Evolutionary conservation across 164 flowering plant species (phyloP).

Genomic region (Vitis cinerea): DNA sequence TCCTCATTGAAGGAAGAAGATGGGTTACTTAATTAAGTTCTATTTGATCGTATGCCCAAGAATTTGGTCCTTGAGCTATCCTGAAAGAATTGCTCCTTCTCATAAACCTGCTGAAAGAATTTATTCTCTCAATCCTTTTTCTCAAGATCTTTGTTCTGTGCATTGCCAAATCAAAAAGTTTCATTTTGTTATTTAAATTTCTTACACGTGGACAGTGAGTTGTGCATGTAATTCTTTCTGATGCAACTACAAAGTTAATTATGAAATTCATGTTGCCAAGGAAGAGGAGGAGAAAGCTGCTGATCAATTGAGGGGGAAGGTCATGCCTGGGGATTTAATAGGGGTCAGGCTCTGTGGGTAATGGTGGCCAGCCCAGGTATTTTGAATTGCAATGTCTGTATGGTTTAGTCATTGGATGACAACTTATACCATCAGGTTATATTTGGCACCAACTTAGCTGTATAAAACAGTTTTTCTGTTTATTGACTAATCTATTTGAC

Average conservation of each 20-base stretch:
- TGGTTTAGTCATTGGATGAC: not conserved
- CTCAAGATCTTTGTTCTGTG: too few relatives aligned
- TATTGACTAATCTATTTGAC: constrained; percentile 7
- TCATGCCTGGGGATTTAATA: constrained; percentile 39
- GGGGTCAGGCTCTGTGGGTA: constrained; percentile 40
- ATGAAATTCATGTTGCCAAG: constrained; percentile 25
- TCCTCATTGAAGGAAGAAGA: too few relatives aligned
- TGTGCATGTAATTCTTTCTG: too few relatives aligned
- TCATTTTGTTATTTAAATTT: too few relatives aligned
- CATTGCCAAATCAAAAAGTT: too few relatives aligned
- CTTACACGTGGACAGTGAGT: too few relatives aligned
- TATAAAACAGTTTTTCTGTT: not conserved
- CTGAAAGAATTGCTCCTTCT: too few relatives aligned
- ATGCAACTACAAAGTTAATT: not conserved
- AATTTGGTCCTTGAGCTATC: too few relatives aligned
- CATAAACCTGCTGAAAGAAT: too few relatives aligned
- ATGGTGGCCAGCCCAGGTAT: constrained; percentile 76
- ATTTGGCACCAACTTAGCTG: not conserved
- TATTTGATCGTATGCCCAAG: too few relatives aligned
- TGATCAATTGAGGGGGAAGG: constrained; percentile 12
- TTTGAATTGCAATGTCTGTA: not conserved
- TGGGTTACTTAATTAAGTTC: too few relatives aligned
- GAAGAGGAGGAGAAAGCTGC: constrained; percentile 14
- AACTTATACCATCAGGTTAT: not conserved
- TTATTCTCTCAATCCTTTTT: too few relatives aligned